phyloP scores from a whole-genome alignment of 139 green algal genomes.

The Medakamo hakoo region DNA sequence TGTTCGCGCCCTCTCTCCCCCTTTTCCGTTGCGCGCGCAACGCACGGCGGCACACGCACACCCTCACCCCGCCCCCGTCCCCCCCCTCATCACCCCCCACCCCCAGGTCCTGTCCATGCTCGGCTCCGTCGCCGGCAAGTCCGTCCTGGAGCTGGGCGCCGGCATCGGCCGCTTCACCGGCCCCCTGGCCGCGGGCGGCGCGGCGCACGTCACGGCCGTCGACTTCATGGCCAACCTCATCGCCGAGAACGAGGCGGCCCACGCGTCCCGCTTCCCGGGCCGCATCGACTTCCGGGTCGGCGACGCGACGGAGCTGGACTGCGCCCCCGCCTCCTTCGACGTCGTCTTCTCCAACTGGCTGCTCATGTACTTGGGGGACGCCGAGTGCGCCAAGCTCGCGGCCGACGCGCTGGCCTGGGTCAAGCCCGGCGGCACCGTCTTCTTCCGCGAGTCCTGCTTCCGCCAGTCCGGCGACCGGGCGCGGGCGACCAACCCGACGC shows the following conservation, averaged over 20 bases:
- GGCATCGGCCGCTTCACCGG: conserved; percentile 81
- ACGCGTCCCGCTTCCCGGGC: conserved; percentile 23
- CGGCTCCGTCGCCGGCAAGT: conserved; percentile 37
- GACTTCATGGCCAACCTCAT: conserved; percentile 80
- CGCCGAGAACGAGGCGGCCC: conserved; percentile 34
- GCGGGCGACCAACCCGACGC: conserved; percentile 62
- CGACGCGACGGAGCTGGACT: conserved; percentile 47
- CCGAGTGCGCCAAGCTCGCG: conserved; percentile 50
- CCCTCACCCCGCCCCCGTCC: not conserved
- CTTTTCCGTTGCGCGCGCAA: not conserved
- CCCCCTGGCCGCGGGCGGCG: conserved; percentile 37
- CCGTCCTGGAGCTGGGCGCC: conserved; percentile 68
- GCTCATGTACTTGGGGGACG: conserved; percentile 78
- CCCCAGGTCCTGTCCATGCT: conserved; percentile 58
- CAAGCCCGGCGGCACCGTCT: conserved; percentile 32
- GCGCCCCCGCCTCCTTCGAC: conserved; percentile 23
- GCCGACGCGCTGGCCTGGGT: conserved; percentile 47
- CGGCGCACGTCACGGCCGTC: conserved; percentile 42
- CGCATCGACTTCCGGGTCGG: conserved; percentile 41
- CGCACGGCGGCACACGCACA: not conserved
- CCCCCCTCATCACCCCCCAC: not conserved
- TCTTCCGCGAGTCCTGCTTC: conserved; percentile 85
- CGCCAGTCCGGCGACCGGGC: conserved; percentile 56
- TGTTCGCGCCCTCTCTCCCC: not conserved
- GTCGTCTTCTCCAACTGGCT: conserved; percentile 89